Base-by-base conservation (phyloP, 192 early-diverging fungal species). In the Chytriomyces hyalinus region DNA sequence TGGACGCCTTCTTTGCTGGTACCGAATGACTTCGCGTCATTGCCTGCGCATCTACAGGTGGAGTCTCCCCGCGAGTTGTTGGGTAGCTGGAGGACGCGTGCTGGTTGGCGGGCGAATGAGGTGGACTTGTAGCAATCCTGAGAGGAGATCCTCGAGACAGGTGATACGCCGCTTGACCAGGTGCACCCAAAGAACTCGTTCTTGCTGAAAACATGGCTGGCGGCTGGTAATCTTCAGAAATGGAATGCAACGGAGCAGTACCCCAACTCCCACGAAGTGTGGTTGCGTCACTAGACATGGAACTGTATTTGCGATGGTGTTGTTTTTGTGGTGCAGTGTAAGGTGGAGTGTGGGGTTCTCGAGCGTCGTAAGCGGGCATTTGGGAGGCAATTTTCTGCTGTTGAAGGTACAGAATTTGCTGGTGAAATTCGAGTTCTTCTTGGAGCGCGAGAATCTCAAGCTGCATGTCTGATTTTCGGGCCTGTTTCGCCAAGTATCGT, bases 371-470 rank as follows among this genome's bases (percentile, higher is more conserved):
- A 57, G 53, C 53, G 53, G 53, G 53, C 53, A 57, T 57, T 57
- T 57, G 53, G 53, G 20, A 20, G 0, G 53, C 53, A 57, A 57
- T 57, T 57, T 57, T 57, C 20, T 57, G 15, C 53, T 57, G 13
- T 57, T 57, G 53, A 57, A 57, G 53, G 53, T n/a, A 20, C 15
- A 57, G 53, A 57, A 57, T 20, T 20, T 57, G 15, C 20, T 57
- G 53, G 53, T 57, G 13, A 57, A 57, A 57, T 20, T 57, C 53
- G 53, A 57, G 53, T 57, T 57, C 53, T 20, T 57, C 53, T 20
- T 20, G 53, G 20, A 57, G 53, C 53, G 20, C 20, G 15, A 13
- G 53, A 13, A 57, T n/a, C 20, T 57, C 15, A 3, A n/a, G 15
- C 20, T 57, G 15, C 20, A 57, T 20, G 15, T 57, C 53, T 20